Conservation (phyloP, 2,329 filamentous ascomycete genomes). For the Botryosphaeria agaves region DNA sequence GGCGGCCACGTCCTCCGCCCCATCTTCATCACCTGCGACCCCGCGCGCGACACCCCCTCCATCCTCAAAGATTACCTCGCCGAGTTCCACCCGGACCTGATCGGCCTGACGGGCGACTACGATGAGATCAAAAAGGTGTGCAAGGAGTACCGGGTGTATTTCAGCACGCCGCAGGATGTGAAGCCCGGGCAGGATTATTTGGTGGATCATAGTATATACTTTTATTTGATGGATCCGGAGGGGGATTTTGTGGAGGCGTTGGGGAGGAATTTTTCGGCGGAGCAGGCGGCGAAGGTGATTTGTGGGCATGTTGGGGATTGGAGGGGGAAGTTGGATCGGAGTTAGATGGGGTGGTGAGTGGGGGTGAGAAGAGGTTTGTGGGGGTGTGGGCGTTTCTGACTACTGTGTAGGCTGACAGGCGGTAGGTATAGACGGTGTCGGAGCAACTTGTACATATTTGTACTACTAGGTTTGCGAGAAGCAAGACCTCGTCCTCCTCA, state of each 20-base stretch:
- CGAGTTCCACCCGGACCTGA: constrained; percentile 76
- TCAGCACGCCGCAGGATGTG: constrained; percentile 76
- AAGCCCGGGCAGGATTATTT: constrained; percentile 91
- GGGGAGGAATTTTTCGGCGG: constrained; percentile 82
- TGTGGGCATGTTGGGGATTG: constrained; percentile 70
- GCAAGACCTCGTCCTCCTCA: too few relatives aligned
- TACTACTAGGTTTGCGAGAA: too few relatives aligned
- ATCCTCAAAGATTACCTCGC: constrained; percentile 71
- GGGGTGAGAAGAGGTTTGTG: too few relatives aligned
- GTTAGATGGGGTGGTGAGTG: too few relatives aligned
- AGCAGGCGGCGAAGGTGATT: constrained; percentile 71
- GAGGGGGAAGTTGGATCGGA: constrained; percentile 38
- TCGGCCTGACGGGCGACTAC: constrained; percentile 85
- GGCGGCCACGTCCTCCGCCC: constrained; percentile 46
- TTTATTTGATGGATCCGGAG: constrained; percentile 96
- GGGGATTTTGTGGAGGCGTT: constrained; percentile 97
- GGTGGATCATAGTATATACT: constrained; percentile 98
- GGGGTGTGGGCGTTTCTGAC: too few relatives aligned
- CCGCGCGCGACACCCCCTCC: constrained; percentile 71
- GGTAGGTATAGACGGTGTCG: too few relatives aligned
- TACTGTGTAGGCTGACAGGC: too few relatives aligned
- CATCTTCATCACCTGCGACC: constrained; percentile 92
- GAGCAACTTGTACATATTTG: too few relatives aligned
- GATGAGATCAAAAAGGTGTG: constrained; percentile 87
- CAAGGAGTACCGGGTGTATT: constrained; percentile 94